phyloP scores from a whole-genome alignment of 371 early-diverging fungal species.

The Fennellomyces sp. region DNA sequence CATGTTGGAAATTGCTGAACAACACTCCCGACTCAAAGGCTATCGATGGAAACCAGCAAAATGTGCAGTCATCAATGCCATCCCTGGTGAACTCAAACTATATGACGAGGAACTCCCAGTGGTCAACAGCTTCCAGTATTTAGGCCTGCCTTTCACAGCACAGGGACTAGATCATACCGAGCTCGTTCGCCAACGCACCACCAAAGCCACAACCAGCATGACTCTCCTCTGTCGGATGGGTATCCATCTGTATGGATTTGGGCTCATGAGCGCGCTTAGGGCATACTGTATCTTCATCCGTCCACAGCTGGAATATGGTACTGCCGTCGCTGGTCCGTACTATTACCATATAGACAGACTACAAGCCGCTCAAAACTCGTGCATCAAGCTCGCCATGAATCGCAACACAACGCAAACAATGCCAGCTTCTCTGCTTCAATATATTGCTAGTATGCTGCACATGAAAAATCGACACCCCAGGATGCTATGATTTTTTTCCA shows the following conservation, averaged over 20 bases:
- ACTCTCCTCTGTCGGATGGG: not conserved
- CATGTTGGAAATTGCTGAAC: conserved; percentile 1
- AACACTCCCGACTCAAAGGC: conserved; percentile 13
- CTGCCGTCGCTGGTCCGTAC: conserved; percentile 21
- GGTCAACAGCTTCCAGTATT: not conserved
- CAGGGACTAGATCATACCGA: not conserved
- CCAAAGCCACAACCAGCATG: conserved; percentile 8
- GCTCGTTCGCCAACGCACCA: not conserved
- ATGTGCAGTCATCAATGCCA: conserved; percentile 20
- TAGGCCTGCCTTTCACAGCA: conserved; percentile 10
- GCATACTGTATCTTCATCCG: conserved; percentile 16
- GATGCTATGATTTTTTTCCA: no score
- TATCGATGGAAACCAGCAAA: conserved; percentile 28
- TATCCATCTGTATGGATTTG: conserved; percentile 11
- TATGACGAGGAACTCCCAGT: not conserved
- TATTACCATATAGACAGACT: no score
- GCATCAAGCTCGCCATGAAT: no score
- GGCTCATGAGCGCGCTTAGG: conserved; percentile 1
- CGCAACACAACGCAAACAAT: no score
- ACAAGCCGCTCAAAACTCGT: no score
- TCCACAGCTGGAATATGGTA: conserved; percentile 20
- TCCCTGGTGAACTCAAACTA: not conserved
- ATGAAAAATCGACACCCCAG: no score
- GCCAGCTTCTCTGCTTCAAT: no score
- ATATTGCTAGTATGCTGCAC: no score